Evolutionary conservation across 371 early-diverging fungal genomes (phyloP).

Genomic region (Syncephalis fuscata): DNA sequence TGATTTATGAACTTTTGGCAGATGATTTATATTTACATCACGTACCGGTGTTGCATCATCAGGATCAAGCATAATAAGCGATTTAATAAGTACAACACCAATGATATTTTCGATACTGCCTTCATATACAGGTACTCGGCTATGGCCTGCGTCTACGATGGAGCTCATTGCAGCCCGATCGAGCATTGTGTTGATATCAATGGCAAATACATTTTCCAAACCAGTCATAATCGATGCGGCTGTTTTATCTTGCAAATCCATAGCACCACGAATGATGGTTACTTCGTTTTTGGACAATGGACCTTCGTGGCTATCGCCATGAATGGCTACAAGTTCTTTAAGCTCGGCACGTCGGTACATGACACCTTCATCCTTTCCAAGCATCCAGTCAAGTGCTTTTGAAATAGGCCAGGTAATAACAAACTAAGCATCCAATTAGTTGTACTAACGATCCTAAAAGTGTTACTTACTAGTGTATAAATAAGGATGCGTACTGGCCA

Average conservation of each 20-base stretch:
- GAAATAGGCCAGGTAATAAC: constrained; percentile 68
- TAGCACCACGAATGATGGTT: constrained; percentile 73
- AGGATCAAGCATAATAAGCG: constrained; percentile 66
- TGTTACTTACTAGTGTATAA: neutral
- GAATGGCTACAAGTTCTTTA: constrained; percentile 76
- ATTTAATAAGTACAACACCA: constrained; percentile 80
- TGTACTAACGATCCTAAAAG: constrained; percentile 27
- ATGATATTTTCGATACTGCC: constrained; percentile 51
- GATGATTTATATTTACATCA: constrained; percentile 42
- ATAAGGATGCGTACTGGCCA: constrained; percentile 10
- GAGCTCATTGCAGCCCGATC: constrained; percentile 29
- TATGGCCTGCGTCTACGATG: constrained; percentile 74
- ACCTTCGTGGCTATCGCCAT: constrained; percentile 60
- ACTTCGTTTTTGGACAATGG: constrained; percentile 81
- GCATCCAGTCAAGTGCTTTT: constrained; percentile 44
- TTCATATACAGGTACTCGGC: constrained; percentile 68
- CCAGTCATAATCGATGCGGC: constrained; percentile 78
- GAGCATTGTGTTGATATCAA: constrained; percentile 46
- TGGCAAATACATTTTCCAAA: constrained; percentile 61
- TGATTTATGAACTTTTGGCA: constrained; percentile 53
- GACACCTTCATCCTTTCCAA: constrained; percentile 68
- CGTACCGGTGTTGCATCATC: constrained; percentile 57
- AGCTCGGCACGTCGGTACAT: constrained; percentile 65
- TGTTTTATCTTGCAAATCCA: constrained; percentile 75
- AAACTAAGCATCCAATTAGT: constrained; percentile 45